Evolutionary conservation across 192 early-diverging fungal genomes (phyloP).

Genomic region (Podila epicladia): DNA sequence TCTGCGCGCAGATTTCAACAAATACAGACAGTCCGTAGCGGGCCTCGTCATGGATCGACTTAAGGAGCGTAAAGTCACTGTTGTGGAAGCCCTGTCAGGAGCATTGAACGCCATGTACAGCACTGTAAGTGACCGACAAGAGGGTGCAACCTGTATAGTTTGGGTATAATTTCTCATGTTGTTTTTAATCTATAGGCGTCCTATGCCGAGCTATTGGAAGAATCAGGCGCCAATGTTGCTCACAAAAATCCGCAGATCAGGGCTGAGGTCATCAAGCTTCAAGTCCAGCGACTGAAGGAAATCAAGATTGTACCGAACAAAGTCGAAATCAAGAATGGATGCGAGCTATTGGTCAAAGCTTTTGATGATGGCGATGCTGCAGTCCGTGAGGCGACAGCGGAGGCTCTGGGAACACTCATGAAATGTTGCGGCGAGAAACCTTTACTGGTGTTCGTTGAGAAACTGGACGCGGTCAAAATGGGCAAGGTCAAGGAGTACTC

Average conservation of each 20-base stretch:
- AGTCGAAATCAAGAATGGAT: conserved; percentile 79
- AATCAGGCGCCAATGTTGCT: conserved; percentile 67
- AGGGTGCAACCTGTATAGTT: no score
- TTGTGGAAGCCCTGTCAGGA: conserved; percentile 82
- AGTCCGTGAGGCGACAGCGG: conserved; percentile 85
- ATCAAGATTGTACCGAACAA: conserved; percentile 78
- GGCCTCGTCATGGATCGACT: conserved; percentile 87
- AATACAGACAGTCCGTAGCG: conserved; percentile 77
- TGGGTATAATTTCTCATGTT: no score
- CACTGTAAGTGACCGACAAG: conserved; percentile 50
- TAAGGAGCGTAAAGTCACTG: conserved; percentile 94
- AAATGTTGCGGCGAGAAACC: conserved; percentile 85
- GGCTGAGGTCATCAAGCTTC: conserved; percentile 77
- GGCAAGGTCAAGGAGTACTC: conserved; percentile 89
- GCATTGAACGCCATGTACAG: conserved; percentile 89
- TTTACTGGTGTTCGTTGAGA: conserved; percentile 77
- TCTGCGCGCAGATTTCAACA: conserved; percentile 81
- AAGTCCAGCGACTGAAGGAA: conserved; percentile 80
- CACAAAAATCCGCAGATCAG: conserved; percentile 97
- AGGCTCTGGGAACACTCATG: conserved; percentile 91
- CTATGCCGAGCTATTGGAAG: conserved; percentile 81
- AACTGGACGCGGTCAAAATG: conserved; percentile 88
- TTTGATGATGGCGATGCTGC: conserved; percentile 86
- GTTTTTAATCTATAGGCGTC: conserved; percentile 30
- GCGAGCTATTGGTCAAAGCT: conserved; percentile 79